phyloP scores from a whole-genome alignment of 345 rosid genomes.

The Eucalyptus virginea region DNA sequence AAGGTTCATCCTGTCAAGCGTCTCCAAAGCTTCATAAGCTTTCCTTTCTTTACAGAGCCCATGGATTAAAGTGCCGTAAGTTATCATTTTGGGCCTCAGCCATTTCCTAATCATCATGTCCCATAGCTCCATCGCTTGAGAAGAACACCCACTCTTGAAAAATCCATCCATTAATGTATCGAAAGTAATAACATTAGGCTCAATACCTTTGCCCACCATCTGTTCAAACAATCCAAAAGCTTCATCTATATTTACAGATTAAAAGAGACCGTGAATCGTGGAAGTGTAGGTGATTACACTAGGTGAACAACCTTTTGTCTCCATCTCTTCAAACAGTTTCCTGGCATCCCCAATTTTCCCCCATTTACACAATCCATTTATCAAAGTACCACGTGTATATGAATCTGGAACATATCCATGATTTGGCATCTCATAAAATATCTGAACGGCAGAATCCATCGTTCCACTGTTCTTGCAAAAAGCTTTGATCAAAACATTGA shows the following conservation, averaged over 20 bases:
- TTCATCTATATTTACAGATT: conserved; percentile 34
- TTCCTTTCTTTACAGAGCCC: too few relatives aligned
- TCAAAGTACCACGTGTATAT: conserved; percentile 81
- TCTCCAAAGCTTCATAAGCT: too few relatives aligned
- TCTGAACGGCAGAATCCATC: conserved; percentile 53
- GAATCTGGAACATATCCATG: conserved; percentile 64
- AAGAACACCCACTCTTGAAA: conserved; percentile 50
- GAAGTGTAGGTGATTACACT: conserved; percentile 76
- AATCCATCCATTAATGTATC: conserved; percentile 77
- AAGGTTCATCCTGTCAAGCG: too few relatives aligned
- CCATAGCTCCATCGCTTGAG: conserved; percentile 47
- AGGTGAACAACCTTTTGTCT: conserved; percentile 24
- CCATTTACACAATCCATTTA: conserved; percentile 68
- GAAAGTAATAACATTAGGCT: conserved; percentile 80
- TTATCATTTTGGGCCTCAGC: too few relatives aligned
- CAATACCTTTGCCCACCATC: conserved; percentile 50
- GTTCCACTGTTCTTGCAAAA: conserved; percentile 59
- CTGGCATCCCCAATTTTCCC: conserved; percentile 58
- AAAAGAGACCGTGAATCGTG: conserved; percentile 64
- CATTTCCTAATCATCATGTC: conserved; percentile 39
- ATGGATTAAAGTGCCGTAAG: too few relatives aligned
- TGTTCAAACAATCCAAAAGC: conserved; percentile 57
- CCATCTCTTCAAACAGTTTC: conserved; percentile 70
- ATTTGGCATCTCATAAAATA: conserved; percentile 70
- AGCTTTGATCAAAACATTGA: conserved; percentile 79